A percentile compares a stretch with the other conserved stretches of the same genome.
These are phyloP conservation scores for Yamadazyma sp. DNA, from an alignment of 805 yeast genomes.

Conservation along the genomic window DNA sequence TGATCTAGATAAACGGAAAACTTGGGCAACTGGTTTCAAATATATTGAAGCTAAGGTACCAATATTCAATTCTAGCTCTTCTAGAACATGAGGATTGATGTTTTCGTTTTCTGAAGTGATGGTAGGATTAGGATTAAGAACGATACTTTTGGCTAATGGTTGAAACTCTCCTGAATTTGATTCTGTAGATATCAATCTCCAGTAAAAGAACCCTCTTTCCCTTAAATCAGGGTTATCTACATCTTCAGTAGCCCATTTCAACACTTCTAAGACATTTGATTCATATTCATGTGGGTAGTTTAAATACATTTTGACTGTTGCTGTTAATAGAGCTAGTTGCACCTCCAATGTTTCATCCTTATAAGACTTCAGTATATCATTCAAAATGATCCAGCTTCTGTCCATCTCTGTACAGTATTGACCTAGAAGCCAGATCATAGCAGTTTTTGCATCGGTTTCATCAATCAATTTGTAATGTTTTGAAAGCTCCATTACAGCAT, in stretches of 20 bases:
- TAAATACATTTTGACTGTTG: constrained; percentile 67
- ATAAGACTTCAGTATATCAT: constrained; percentile 43
- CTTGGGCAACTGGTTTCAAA: constrained; percentile 77
- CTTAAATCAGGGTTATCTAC: constrained; percentile 80
- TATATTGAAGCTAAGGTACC: constrained; percentile 84
- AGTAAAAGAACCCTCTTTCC: constrained; percentile 80
- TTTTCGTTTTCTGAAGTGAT: constrained; percentile 67
- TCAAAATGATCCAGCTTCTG: constrained; percentile 37
- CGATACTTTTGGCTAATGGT: constrained; percentile 41
- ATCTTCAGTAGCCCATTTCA: constrained; percentile 72
- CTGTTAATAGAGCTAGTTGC: constrained; percentile 69
- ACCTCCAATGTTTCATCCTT: constrained; percentile 69
- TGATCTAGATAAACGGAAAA: constrained; percentile 63
- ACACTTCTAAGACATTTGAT: constrained; percentile 50
- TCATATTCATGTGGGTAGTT: constrained; percentile 54
- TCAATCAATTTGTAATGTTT: constrained; percentile 44
- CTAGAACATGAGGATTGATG: constrained; percentile 65
- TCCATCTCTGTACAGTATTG: constrained; percentile 54
- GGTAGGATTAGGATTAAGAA: constrained; percentile 58
- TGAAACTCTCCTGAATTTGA: constrained; percentile 41
- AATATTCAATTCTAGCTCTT: constrained; percentile 77
- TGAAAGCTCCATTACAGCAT: constrained; percentile 25
- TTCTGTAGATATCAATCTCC: constrained; percentile 64
- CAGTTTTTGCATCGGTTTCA: constrained; percentile 75
- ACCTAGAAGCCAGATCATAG: constrained; percentile 84